Evolutionary conservation across 495 filamentous ascomycete species (phyloP).

Genomic region (Neurospora sp.): DNA sequence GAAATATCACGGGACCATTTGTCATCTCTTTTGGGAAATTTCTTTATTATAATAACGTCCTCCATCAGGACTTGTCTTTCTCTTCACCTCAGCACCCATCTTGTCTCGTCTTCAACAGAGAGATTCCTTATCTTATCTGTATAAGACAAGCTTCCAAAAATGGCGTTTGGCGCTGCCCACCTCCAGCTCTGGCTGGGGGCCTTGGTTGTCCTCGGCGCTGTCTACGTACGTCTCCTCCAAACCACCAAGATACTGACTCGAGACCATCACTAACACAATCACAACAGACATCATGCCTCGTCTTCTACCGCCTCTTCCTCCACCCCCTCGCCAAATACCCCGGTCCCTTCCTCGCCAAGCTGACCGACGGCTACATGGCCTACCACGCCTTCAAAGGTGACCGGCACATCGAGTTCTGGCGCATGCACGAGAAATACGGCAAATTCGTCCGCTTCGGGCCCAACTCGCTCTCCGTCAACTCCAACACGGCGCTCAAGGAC

Average conservation of each 20-base stretch:
- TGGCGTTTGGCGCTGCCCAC: conserved; percentile 16
- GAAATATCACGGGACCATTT: not conserved
- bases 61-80: not conserved
- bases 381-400: conserved; percentile 51
- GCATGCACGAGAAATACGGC: conserved; percentile 49
- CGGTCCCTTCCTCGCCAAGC: conserved; percentile 47
- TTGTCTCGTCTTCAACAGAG: not conserved
- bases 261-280: not conserved
- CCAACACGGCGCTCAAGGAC: conserved; percentile 42
- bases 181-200: conserved; percentile 22
- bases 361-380: conserved; percentile 44
- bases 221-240: conserved; percentile 6
- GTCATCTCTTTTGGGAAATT: not conserved
- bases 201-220: conserved; percentile 3
- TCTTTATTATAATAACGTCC: not conserved
- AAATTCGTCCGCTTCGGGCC: conserved; percentile 50
- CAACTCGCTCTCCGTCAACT: conserved; percentile 50
- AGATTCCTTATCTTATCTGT: not conserved
- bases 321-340: conserved; percentile 60
- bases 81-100: not conserved
- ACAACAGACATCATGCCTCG: conserved; percentile 20
- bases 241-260: no score
- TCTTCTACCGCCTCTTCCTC: conserved; percentile 45
- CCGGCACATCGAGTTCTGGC: conserved; percentile 47
- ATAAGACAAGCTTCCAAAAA: conserved; percentile 2